Base-by-base conservation (phyloP, 1,139 yeast genomes). In the Yamadazyma trypodendri region DNA sequence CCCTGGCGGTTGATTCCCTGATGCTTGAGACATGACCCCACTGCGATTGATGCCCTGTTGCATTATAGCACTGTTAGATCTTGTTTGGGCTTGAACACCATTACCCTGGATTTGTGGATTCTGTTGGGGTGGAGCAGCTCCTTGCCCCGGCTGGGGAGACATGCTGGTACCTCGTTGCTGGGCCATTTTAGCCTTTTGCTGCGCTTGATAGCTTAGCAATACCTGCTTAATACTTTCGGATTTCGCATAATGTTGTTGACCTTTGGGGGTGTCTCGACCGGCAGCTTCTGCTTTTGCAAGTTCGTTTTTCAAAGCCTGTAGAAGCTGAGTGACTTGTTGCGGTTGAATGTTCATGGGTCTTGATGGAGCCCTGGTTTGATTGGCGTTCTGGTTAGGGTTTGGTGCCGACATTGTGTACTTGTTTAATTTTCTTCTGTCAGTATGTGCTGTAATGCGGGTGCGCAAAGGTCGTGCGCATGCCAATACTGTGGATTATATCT, bases 161-260 rank as follows among this genome's bases (percentile, higher is more conserved):
- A 22, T 7, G 6, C 43, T 28, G 41, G 44, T 2, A 32, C 8
- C 38, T 17, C 35, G 40, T 34, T 43, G 40, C 22, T 34, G 42
- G 25, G 41, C 41, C 25, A 42, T 31, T 37, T 36, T 42, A 24
- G 60, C 61, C 37, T 55, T 53, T 38, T 67, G 72, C 40, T 69
- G 74, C 7, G 68, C 69, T 39, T 68, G 71, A 46, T 67, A 70
- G 38, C 56, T 65, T 24, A 67, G 46, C 42, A 73, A 69, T 41
- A 66, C 71, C 56, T 65, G 70, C 49, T 74, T 77, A 48, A 86
- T 79, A 41, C 76, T 76, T 40, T 84, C 84, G 2, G 92, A 94
- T 43, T 79, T 81, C 45, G 71, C 66, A 47, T 77, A 64, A 52
- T 84, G 87, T 48, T 75, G 80, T 54, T 77, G 78, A n/a, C 90